Conservation (phyloP, 345 rosid species). For the Rhizophora mangle region DNA sequence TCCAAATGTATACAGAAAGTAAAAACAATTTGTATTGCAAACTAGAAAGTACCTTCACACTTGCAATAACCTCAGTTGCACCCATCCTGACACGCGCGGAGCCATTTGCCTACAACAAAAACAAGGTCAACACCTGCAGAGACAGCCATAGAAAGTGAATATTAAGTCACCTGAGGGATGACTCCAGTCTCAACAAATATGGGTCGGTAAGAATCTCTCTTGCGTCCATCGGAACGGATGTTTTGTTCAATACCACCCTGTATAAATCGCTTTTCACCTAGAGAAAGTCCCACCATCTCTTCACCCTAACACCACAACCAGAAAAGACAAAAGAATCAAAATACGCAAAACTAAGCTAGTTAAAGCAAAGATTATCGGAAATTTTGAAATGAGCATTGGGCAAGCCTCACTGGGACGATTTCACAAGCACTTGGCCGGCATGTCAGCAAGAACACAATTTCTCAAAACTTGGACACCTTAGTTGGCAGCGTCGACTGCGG, state of each 20-base stretch:
- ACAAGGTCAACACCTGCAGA: not conserved
- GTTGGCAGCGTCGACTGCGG: too few species aligned
- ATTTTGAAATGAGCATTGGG: too few species aligned
- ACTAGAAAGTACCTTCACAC: constrained; percentile 68
- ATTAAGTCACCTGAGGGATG: constrained; percentile 67
- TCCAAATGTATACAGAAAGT: not conserved
- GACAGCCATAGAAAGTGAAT: constrained; percentile 1
- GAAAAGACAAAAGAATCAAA: not conserved
- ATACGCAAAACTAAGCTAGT: too few species aligned
- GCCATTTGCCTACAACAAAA: constrained; percentile 67
- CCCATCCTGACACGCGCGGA: constrained; percentile 80
- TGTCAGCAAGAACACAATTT: too few species aligned
- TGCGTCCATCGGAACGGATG: constrained; percentile 76
- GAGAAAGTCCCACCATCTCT: constrained; percentile 76
- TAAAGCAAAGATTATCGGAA: too few species aligned
- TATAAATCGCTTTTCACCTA: constrained; percentile 64
- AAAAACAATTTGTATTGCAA: not conserved
- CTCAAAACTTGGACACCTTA: not conserved
- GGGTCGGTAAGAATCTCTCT: constrained; percentile 61
- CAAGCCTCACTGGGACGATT: too few species aligned
- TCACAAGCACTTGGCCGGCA: too few species aligned
- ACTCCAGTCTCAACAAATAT: constrained; percentile 71
- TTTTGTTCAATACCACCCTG: constrained; percentile 86
- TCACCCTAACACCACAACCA: not conserved
- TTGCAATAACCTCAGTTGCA: constrained; percentile 84